Base-by-base conservation (phyloP, 768 basidiomycete genomes). In the Boletales sp. region DNA sequence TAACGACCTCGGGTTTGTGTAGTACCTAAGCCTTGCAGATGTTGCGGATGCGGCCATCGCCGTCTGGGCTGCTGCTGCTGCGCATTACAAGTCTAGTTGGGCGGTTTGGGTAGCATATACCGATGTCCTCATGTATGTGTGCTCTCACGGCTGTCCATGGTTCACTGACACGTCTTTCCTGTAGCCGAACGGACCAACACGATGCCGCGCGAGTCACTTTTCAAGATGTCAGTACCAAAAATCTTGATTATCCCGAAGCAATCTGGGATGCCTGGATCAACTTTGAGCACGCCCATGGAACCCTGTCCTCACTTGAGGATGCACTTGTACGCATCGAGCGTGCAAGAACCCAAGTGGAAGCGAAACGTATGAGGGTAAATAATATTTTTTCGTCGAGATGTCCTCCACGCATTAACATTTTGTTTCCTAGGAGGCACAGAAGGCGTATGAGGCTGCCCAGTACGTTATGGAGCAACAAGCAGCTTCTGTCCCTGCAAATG, bases 171-270 rank as follows among this genome's bases (percentile, higher is more conserved):
- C 21, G 40, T 18, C 19, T 38, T 40, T 40, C 39, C 31, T 41
- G 19, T 56, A 83, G 83, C 56, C 80, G 80, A 63, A 68, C 76
- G 32, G 74, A 77, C 50, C 72, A 72, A 55, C 70, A 81, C 45
- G 76, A 82, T 14, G 71, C 79, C 40, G 87, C 87, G 3, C 82
- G 92, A 36, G 72, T 76, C 19, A 70, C 82, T 8, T 95, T 90
- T 65, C 68, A 72, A 37, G 82, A 84, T 51, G 73, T 88, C 5
- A 78, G 83, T 27, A 72, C 74, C 39, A 87, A 87, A 64, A 81
- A 85, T 43, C 59, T 98, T 35, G 95, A 99, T 67, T 98, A 94
- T 87, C 94, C 97, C 0, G 95, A 99, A 67, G 87, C 86, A 10
- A 72, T 98, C 8, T 95, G 90, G 84, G 90, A 94, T 48, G 86